These are phyloP conservation scores for Pseudogymnoascus sp. DNA, from an alignment of 2,329 filamentous ascomycete genomes.

Conservation along the genomic window DNA sequence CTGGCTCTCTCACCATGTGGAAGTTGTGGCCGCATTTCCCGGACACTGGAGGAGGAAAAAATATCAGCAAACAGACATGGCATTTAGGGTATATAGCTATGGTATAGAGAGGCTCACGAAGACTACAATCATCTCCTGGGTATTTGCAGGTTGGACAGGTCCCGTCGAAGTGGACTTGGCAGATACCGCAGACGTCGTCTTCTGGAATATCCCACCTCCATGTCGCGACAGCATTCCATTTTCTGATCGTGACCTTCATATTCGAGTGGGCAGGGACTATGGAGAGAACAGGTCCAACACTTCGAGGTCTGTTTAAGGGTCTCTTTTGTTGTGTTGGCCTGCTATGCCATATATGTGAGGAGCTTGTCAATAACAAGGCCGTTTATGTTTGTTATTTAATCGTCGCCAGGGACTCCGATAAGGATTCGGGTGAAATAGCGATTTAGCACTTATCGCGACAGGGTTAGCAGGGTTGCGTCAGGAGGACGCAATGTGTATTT, in stretches of 20 bases:
- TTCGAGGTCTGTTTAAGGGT: background rate
- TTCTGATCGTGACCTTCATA: conserved; percentile 94
- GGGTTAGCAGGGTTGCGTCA: conserved; percentile 8
- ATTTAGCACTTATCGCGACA: conserved; percentile 4
- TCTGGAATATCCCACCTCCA: conserved; percentile 98
- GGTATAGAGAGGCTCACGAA: conserved; percentile 55
- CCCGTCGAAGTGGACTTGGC: conserved; percentile 93
- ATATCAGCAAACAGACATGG: background rate
- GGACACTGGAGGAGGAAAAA: conserved; percentile 54
- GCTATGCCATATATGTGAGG: background rate
- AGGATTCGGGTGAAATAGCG: background rate
- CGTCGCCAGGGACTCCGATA: background rate
- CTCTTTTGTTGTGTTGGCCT: background rate
- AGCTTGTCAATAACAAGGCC: background rate
- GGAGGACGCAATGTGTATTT: conserved; percentile 2
- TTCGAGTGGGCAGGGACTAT: conserved; percentile 12
- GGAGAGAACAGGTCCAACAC: background rate
- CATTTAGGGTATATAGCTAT: background rate
- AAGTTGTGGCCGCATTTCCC: conserved; percentile 97
- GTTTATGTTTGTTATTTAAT: background rate
- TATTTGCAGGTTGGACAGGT: conserved; percentile 98
- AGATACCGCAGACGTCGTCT: conserved; percentile 97
- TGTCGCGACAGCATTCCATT: conserved; percentile 89
- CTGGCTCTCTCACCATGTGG: conserved; percentile 64
- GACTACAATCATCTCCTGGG: conserved; percentile 88